Conservation (phyloP, 805 yeast genomes). For the Cyberlindnera subsufficiens region DNA sequence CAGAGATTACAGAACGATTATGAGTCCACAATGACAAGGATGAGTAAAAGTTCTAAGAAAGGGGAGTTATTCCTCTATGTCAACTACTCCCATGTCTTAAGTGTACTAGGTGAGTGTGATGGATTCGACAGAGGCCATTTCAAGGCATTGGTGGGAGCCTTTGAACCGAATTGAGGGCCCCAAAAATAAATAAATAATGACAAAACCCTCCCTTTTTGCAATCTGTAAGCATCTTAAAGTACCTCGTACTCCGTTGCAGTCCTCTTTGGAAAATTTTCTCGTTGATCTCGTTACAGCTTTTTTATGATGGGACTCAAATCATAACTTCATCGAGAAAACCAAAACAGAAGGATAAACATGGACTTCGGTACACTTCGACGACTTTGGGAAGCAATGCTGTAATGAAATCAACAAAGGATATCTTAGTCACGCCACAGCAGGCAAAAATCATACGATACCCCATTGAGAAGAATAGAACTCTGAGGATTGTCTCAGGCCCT, state of each 20-base stretch:
- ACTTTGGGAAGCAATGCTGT: too few species aligned
- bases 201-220: background rate
- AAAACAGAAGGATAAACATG: too few species aligned
- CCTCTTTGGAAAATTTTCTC: too few species aligned
- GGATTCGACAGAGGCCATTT: conserved; percentile 41
- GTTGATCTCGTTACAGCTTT: too few species aligned
- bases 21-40: conserved; percentile 70
- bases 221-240: too few species aligned
- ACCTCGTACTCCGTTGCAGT: too few species aligned
- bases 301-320: background rate
- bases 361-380: too few species aligned
- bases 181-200: background rate
- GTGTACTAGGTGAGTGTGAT: conserved; percentile 28
- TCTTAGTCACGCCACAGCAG: conserved; percentile 40
- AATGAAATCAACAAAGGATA: conserved; percentile 3
- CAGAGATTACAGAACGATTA: conserved; percentile 70
- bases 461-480: conserved; percentile 30
- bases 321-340: too few species aligned
- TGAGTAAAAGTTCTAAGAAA: conserved; percentile 48
- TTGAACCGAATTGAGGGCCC: conserved; percentile 5
- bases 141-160: conserved; percentile 38
- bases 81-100: conserved; percentile 29
- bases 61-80: conserved; percentile 69
- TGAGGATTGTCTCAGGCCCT: conserved; percentile 62
- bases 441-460: conserved; percentile 38